Conservation (phyloP, 139 green algal genomes). For the Chlorella sp. region DNA sequence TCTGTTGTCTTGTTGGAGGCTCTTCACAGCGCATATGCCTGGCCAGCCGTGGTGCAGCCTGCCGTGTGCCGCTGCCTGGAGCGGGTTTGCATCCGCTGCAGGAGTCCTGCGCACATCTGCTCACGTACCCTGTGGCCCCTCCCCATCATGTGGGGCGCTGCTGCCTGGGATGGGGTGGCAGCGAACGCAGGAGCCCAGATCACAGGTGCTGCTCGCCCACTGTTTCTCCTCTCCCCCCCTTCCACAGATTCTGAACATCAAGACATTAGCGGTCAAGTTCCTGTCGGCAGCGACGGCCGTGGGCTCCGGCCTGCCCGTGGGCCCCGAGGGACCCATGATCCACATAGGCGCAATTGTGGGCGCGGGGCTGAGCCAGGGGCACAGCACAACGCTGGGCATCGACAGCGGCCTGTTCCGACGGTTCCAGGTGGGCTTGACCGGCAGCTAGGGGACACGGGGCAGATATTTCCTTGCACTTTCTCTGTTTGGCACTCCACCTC, state of each 20-base stretch:
- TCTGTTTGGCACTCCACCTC: no score
- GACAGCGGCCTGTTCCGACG: constrained; percentile 73
- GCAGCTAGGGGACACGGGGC: no score
- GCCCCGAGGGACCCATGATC: constrained; percentile 90
- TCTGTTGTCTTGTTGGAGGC: no score
- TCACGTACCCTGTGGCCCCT: no score
- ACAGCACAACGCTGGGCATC: constrained; percentile 85
- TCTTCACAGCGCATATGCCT: no score
- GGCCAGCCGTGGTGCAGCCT: no score
- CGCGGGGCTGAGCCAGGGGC: constrained; percentile 80
- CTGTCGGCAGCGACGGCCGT: constrained; percentile 76
- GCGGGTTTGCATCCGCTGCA: no score
- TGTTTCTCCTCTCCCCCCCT: neutral
- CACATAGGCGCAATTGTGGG: constrained; percentile 83
- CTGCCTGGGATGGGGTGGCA: no score
- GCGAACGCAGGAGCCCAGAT: neutral
- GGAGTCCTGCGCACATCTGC: no score
- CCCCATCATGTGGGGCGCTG: neutral
- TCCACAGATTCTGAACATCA: constrained; percentile 84
- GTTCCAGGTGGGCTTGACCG: constrained; percentile 63
- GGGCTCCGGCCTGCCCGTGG: constrained; percentile 81
- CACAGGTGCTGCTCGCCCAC: neutral
- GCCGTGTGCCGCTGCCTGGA: no score
- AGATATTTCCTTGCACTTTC: no score
- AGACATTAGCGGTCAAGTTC: constrained; percentile 88